Conservation (phyloP, 768 basidiomycete genomes). For the Coprinopsis strossmayeri region DNA sequence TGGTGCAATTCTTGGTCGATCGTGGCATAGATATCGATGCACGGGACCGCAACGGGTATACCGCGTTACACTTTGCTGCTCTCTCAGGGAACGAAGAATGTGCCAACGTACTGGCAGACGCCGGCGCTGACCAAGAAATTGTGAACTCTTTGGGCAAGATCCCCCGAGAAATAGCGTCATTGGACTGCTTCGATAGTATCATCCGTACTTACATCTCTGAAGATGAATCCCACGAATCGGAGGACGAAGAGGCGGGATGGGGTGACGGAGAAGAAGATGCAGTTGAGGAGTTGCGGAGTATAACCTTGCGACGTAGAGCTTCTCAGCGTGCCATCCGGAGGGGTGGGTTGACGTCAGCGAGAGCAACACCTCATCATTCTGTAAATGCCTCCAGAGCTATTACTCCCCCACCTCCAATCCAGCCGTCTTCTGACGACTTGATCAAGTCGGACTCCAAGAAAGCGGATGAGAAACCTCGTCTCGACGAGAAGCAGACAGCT, state of each 20-base stretch:
- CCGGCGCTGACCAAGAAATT: conserved; percentile 74
- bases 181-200: conserved; percentile 39
- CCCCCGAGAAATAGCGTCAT: conserved; percentile 49
- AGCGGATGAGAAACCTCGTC: conserved; percentile 20
- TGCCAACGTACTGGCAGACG: conserved; percentile 59
- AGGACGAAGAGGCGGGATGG: conserved; percentile 38
- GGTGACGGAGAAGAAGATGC: conserved; percentile 15
- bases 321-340: conserved; percentile 28
- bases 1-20: conserved; percentile 65
- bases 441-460: conserved; percentile 10
- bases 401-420: conserved; percentile 20
- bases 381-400: conserved; percentile 26
- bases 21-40: conserved; percentile 74
- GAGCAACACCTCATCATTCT: conserved; percentile 23
- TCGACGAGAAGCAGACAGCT: conserved; percentile 42
- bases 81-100: conserved; percentile 59
- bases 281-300: conserved; percentile 24
- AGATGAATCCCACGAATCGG: conserved; percentile 36
- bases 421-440: neutral
- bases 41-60: conserved; percentile 86
- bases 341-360: conserved; percentile 20
- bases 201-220: conserved; percentile 16
- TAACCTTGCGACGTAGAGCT: conserved; percentile 25
- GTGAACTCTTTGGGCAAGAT: conserved; percentile 69
- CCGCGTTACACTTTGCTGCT: conserved; percentile 82